Base-by-base conservation (phyloP, 306 rosid species). In the Cicer yamashitae region DNA sequence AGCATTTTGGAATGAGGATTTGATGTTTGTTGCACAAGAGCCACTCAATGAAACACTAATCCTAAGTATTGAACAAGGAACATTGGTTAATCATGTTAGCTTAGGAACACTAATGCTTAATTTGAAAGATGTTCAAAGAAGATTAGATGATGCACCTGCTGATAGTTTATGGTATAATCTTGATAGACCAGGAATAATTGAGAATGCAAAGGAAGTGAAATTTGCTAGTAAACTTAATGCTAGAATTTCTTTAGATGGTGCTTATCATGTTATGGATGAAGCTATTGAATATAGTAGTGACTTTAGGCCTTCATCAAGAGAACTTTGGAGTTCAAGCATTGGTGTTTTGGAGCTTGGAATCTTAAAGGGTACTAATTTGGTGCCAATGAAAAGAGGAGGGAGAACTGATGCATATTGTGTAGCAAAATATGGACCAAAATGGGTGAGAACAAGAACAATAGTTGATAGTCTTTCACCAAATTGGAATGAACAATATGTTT, bases 21-120 rank as follows among this genome's bases (percentile, higher is more conserved):
- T 85, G 82, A 79, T 88, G 76, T 79, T 88, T 41, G 89, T 88
- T n/a, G 88, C 87, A 18, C 87, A 84, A 79, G 88, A 85, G 48
- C 91, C 89, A 0, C 83, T 81, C 22, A 62, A 40, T 10, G 79
- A 76, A 25, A 58, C 64, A 0, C 52, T 79, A 25, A 56, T 75
- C 6, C 18, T 83, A 2, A 77, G 81, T 17, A 84, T 87, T 13
- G 45, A 71, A 46, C 86, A 88, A 67, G 73, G 74, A 65, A 78
- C 71, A 50, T 4, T 73, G 30, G 72, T 9, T 12, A 3, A 70
- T 1, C 67, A 75, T 47, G 71, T 69, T 1, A 70, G 81, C 11
- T 61, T 86, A 59, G 87, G 86, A 9, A 67, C 17, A n/a, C 66
- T 72, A 46, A 58, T 6, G 48, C 18, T 84, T 62, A 77, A 67